Evolutionary conservation across 306 rosid genomes (phyloP), one percentile per base, ranked within the genome.

Genomic region (Erythrophleum fordii): DNA sequence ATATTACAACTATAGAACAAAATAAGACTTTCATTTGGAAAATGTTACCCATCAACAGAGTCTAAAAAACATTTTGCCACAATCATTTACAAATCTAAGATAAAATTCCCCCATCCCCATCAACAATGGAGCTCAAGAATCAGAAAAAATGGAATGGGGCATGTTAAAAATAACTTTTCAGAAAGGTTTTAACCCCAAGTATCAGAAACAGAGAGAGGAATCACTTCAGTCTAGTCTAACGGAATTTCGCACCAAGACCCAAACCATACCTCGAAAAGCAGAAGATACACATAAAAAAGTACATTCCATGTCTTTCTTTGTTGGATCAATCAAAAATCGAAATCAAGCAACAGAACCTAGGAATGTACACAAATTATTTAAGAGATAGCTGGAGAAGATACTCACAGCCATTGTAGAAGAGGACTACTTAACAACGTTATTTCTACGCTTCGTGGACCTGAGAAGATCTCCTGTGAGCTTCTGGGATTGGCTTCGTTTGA

Each of bases 351-450:
- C 62, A 56, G 31, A 8, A 20, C 6, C 6, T 53, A 16, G 11
- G 60, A 53, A 53, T 31, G 34, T 31, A 31, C 34, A 31, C 34
- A 31, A 31, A 31, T 31, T 31, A 14, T 1, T 29, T 14, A 48
- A 3, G 17, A 9, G 61, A 28, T 3, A 53, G 5, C 4, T 16
- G 42, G 11, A 7, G 14, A 48, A 51, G 5, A 26, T 49, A 49
- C 76, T 71, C 45, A 71, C 76, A 0, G 76, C 76, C 76, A 71
- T 66, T 9, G 72, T 0, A 11, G 28, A 66, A 35, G 17, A 18
- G 26, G 26, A 8, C 14, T 10, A 65, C 28, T 1, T 13, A 14
- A 22, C 20, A 28, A 62, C 39, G 22, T 23, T 13, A 29, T 31
- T 31, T 4, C 4, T 31, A 31, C 34, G 34, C 34, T 4, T 29